Evolutionary conservation across 805 yeast genomes (phyloP).

Genomic region (Monosporozyma unispora): DNA sequence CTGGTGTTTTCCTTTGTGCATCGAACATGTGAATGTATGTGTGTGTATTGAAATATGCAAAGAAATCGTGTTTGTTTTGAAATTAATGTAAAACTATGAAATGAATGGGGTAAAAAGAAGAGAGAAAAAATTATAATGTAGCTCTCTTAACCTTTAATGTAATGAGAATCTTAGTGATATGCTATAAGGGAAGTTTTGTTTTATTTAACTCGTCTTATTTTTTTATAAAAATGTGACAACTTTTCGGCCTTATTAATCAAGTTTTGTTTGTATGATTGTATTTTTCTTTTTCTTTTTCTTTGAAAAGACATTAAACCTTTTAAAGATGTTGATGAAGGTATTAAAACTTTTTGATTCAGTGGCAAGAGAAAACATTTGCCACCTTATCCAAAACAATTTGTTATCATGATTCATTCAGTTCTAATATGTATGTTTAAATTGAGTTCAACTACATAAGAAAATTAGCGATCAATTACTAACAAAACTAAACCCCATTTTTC

Average conservation of each 20-base stretch:
- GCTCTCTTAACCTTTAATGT: neutral
- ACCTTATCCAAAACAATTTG: neutral
- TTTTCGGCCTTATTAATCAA: neutral
- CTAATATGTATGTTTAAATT: conserved; percentile 1
- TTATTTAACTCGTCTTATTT: no score
- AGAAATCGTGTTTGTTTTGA: neutral
- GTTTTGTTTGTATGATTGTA: neutral
- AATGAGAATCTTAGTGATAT: neutral
- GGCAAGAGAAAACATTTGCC: neutral
- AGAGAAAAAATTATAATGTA: neutral
- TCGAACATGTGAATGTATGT: neutral
- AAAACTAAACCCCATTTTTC: neutral
- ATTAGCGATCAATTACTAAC: conserved; percentile 1
- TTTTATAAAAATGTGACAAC: neutral
- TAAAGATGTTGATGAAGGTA: neutral
- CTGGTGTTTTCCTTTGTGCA: conserved; percentile 6
- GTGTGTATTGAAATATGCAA: neutral
- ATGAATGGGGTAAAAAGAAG: neutral
- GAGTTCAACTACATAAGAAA: no score
- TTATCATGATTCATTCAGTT: conserved; percentile 49
- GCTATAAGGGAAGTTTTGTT: neutral
- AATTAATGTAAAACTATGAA: neutral
- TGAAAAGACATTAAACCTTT: neutral
- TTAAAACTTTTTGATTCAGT: neutral
- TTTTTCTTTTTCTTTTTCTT: neutral